Percentiles rank a stretch among this genome's conserved stretches.
These are phyloP conservation scores for Daldinia childiae DNA, from an alignment of 495 filamentous ascomycete species.

Conservation along the genomic window DNA sequence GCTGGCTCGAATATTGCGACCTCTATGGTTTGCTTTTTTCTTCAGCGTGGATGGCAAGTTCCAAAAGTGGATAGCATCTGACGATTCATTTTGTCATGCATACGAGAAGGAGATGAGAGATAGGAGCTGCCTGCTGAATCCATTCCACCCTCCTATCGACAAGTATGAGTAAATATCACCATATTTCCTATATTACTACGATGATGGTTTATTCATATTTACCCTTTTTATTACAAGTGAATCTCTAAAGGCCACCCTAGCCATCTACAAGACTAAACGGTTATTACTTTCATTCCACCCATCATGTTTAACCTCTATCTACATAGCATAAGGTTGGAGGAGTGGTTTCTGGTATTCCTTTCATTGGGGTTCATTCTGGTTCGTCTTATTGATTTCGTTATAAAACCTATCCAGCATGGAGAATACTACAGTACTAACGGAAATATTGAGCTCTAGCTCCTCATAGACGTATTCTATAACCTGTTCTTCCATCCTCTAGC, in stretches of 20 bases:
- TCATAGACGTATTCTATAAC: conserved; percentile 20
- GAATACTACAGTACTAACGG: not conserved
- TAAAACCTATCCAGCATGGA: not conserved
- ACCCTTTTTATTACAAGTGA: not conserved
- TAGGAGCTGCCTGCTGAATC: not conserved
- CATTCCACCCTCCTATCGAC: not conserved
- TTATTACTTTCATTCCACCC: not conserved
- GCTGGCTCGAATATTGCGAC: not conserved
- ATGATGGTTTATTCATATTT: no score
- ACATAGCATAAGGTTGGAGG: not conserved
- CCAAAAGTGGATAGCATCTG: not conserved
- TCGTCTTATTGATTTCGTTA: not conserved
- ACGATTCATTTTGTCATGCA: not conserved
- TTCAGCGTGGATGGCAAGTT: not conserved
- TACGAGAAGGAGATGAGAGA: not conserved
- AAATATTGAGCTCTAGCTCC: not conserved
- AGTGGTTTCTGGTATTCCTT: not conserved
- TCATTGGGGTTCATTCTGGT: not conserved
- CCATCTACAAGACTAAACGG: not conserved
- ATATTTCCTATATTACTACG: not conserved
- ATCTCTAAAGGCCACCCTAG: not conserved
- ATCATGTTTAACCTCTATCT: not conserved
- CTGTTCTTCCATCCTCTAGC: conserved; percentile 41
- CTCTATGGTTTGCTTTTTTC: not conserved
- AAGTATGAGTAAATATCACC: not conserved